These are phyloP conservation scores for Entomortierella chlamydospora DNA, from an alignment of 192 early-diverging fungal genomes.

Conservation along the genomic window DNA sequence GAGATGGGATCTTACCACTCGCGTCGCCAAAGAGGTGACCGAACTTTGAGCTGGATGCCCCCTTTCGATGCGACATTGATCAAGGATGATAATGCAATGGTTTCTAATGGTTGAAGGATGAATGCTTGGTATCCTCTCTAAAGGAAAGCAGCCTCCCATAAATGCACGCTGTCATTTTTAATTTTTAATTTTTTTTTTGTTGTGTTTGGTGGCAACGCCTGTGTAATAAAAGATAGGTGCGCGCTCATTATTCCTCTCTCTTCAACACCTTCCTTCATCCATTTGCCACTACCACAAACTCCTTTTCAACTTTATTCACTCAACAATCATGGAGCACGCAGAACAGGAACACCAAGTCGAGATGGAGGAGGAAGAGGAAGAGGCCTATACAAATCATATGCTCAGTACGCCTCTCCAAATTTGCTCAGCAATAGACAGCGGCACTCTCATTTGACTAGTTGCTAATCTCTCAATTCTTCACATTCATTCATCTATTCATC, in stretches of 20 bases:
- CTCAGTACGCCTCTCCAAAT: constrained; percentile 24
- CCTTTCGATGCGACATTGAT: constrained; percentile 38
- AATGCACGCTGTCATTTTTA: no score
- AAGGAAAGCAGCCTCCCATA: not conserved
- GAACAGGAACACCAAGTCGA: constrained; percentile 30
- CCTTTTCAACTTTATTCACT: not conserved
- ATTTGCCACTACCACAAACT: no score
- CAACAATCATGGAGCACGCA: constrained; percentile 29
- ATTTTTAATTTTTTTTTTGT: not conserved
- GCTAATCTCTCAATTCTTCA: not conserved
- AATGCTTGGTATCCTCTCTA: not conserved
- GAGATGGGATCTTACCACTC: constrained; percentile 16
- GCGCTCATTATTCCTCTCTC: not conserved
- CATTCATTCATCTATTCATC: not conserved
- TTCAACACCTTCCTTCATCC: no score
- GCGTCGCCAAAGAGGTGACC: constrained; percentile 55
- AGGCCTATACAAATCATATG: constrained; percentile 23
- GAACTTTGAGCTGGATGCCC: constrained; percentile 46
- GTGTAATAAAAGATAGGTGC: not conserved
- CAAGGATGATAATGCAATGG: not conserved
- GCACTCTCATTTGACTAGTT: constrained; percentile 33
- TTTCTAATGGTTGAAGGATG: not conserved
- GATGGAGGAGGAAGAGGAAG: constrained; percentile 43
- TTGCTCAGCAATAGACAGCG: not conserved
- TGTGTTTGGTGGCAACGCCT: constrained; percentile 8